Percentiles rank a stretch among this genome's conserved stretches.
These are phyloP conservation scores for Chlorokybus atmophyticus DNA, from an alignment of 139 green algal species.

Conservation along the genomic window DNA sequence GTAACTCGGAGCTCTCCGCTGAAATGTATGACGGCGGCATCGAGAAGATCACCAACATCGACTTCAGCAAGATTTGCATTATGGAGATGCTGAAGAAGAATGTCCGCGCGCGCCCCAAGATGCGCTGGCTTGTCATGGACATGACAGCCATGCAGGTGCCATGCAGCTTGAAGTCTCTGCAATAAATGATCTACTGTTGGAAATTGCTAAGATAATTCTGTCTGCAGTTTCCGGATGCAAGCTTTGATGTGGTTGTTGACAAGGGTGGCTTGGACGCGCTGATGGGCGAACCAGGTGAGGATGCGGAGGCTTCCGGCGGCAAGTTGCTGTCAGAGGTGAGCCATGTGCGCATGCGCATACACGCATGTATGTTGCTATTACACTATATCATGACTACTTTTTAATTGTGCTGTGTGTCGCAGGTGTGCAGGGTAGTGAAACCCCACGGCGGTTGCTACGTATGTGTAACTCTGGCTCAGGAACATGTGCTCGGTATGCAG, in stretches of 20 bases:
- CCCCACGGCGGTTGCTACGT: conserved; percentile 21
- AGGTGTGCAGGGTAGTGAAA: conserved; percentile 27
- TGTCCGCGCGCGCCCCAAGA: conserved; percentile 31
- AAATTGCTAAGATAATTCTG: background rate
- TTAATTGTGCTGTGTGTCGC: no score
- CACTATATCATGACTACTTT: no score
- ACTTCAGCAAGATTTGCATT: conserved; percentile 38
- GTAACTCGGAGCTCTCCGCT: conserved; percentile 44
- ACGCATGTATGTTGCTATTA: no score
- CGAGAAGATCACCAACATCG: conserved; percentile 39
- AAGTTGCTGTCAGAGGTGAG: conserved; percentile 9
- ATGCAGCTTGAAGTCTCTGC: conserved; percentile 1
- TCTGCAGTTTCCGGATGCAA: conserved; percentile 34
- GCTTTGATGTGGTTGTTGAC: conserved; percentile 41
- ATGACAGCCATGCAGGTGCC: conserved; percentile 39
- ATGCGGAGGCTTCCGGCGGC: conserved; percentile 6
- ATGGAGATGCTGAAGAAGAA: conserved; percentile 42
- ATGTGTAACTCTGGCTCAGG: conserved; percentile 39
- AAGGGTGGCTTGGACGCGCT: conserved; percentile 51
- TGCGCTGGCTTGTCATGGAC: conserved; percentile 49
- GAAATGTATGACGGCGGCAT: conserved; percentile 43
- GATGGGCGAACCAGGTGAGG: conserved; percentile 33
- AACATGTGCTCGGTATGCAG: conserved; percentile 38
- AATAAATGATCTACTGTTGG: conserved; percentile 4
- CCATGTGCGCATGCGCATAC: background rate